Percentiles rank a stretch among this genome's conserved stretches.
These are phyloP conservation scores for Sporothrix pallida DNA, from an alignment of 2,329 filamentous ascomycete genomes.

Conservation along the genomic window DNA sequence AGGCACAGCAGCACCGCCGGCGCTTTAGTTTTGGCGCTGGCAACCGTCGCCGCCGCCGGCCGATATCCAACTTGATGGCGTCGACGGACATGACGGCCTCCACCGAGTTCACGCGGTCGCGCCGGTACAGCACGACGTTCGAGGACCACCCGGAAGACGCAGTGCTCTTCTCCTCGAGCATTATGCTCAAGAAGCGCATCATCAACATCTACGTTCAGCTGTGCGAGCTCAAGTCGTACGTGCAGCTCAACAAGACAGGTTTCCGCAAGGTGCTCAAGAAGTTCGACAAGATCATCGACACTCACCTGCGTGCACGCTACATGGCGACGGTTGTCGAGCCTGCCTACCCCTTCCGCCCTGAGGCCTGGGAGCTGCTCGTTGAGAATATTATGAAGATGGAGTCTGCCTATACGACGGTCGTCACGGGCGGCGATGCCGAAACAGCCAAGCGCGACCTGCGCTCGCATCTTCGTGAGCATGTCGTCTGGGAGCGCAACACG, in stretches of 20 bases:
- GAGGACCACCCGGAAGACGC: conserved; percentile 82
- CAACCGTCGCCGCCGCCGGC: conserved; percentile 23
- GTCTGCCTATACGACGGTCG: conserved; percentile 76
- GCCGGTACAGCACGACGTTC: conserved; percentile 69
- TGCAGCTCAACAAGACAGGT: conserved; percentile 94
- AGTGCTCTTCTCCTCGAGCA: conserved; percentile 68
- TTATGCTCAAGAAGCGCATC: conserved; percentile 91
- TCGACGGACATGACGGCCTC: conserved; percentile 66
- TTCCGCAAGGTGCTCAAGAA: conserved; percentile 98
- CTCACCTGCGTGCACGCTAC: conserved; percentile 77
- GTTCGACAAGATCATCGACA: conserved; percentile 94
- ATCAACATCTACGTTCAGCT: conserved; percentile 87
- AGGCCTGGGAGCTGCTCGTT: conserved; percentile 73
- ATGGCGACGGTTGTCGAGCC: conserved; percentile 74
- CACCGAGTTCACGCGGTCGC: conserved; percentile 63
- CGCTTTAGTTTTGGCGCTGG: conserved; percentile 45
- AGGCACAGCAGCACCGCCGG: conserved; percentile 44
- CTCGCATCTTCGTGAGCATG: conserved; percentile 90
- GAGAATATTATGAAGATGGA: conserved; percentile 77
- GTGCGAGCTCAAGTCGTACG: conserved; percentile 94
- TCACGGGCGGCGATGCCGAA: conserved; percentile 78
- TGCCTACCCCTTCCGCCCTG: conserved; percentile 79
- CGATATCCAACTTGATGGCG: conserved; percentile 45
- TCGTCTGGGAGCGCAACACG: conserved; percentile 98
- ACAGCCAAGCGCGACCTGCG: conserved; percentile 84